Base-by-base conservation (phyloP, 1,139 yeast genomes). In the Geotrichum phurueaensis region DNA sequence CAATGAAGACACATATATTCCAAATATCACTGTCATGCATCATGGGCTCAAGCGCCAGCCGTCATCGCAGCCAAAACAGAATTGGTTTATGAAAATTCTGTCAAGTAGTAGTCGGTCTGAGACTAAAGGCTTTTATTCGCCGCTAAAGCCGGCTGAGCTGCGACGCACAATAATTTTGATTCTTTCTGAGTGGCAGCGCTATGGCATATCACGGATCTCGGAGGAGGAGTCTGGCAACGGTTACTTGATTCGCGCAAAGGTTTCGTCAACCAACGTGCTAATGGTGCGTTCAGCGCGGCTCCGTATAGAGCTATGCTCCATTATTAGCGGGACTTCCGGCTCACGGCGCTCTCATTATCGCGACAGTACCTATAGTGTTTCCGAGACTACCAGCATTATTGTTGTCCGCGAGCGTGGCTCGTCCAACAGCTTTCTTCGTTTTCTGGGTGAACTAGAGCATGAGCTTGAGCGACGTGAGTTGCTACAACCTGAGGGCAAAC, bases 61-160 rank as follows among this genome's bases (percentile, higher is more conserved):
- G 10, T 36, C 59, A 52, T 12, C 29, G 3, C 51, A 18, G 65
- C 70, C 63, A 25, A 68, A 68, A 60, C 77, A 75, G 65, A 74
- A 72, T 60, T 75, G 78, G 78, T 72, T 75, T 65, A 68, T 74
- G 72, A 74, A 73, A 64, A 67, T 75, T 65, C 67, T 75, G 48
- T 59, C 63, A 27, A 45, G 55, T 45, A 54, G 62, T 25, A 51
- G 54, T 22, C 51, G 56, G 12, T 47, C 56, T 10, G 61, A 56
- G 15, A 49, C 69, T 22, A 68, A 67, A 63, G 65, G 71, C 0
- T 65, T 73, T 33, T 65, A 67, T 53, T 70, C 75, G 5, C 61
- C 67, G 2, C 62, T 70, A 58, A 61, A 68, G 7, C 67, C 67
- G 23, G 63, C 66, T 7, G 65, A 67, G 54, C 68, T 73, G 53